Percentiles rank a stretch among this genome's conserved stretches.
Evolutionary conservation across 139 green algal genomes (phyloP).

Genomic region (Auxenochlorella pyrenoidosa): DNA sequence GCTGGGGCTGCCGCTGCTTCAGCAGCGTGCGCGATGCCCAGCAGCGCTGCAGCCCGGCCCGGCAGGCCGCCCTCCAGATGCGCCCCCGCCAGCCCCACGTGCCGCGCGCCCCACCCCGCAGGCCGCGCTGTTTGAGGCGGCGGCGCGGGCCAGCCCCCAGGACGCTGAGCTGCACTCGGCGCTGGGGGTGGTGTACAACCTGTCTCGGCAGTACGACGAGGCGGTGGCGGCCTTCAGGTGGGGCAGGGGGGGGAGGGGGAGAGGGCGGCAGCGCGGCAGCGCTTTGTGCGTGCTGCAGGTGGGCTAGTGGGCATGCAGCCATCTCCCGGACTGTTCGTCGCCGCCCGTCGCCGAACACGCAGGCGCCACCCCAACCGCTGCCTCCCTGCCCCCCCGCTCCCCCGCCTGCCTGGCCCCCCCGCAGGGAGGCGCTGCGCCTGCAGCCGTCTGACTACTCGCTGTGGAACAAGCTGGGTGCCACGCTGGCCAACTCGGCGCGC

Average conservation of each 20-base stretch:
- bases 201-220: slow-evolving; percentile 81
- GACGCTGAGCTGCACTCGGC: slow-evolving; percentile 91
- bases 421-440: slow-evolving; percentile 25
- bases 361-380: no score
- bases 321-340: no score
- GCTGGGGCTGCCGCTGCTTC: no score
- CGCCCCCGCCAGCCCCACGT: not conserved
- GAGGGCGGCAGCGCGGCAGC: not conserved
- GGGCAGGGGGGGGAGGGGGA: not conserved
- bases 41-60: no score
- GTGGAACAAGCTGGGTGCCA: slow-evolving; percentile 98
- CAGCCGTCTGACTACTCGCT: slow-evolving; percentile 80
- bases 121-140: slow-evolving; percentile 55
- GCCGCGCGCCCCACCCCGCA: not conserved
- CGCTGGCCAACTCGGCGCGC: slow-evolving; percentile 88
- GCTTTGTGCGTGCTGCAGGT: not conserved
- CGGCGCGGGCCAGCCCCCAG: slow-evolving; percentile 39
- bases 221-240: slow-evolving; percentile 81
- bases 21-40: no score
- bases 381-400: not conserved
- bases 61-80: not conserved
- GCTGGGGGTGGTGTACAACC: slow-evolving; percentile 94
- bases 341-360: no score
- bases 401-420: no score
- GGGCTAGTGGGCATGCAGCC: no score